Percentiles rank a stretch among this genome's conserved stretches.
These are phyloP conservation scores for Neofusicoccum kwambonambiense DNA, from an alignment of 2,329 filamentous ascomycete genomes.

Conservation along the genomic window DNA sequence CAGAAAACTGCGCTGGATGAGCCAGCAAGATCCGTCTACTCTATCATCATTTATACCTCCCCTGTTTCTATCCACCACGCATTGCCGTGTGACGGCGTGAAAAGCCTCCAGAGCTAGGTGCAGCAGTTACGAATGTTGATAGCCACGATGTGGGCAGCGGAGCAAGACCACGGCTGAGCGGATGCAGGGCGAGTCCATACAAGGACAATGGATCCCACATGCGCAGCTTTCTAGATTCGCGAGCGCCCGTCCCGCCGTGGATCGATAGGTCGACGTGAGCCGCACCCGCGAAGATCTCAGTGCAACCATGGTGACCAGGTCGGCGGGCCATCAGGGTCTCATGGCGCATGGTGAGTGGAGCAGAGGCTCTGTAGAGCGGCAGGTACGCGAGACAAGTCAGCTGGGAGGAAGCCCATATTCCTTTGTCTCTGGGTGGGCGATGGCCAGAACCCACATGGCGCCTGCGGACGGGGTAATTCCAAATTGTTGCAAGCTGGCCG, in stretches of 20 bases:
- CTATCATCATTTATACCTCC: conserved; percentile 3
- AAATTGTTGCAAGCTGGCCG: conserved; percentile 6
- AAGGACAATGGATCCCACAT: conserved; percentile 2
- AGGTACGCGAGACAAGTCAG: conserved; percentile 16
- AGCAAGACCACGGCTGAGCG: not conserved
- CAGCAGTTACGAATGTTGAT: not conserved
- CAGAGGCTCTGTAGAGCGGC: not conserved
- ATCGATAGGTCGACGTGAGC: conserved; percentile 12
- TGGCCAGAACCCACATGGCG: conserved; percentile 3
- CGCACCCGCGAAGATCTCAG: not conserved
- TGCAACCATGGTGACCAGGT: not conserved
- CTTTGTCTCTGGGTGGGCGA: conserved; percentile 5
- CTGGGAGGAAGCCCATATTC: conserved; percentile 3
- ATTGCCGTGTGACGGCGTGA: not conserved
- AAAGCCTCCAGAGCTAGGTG: not conserved
- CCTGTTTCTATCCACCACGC: not conserved
- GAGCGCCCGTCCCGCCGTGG: conserved; percentile 8
- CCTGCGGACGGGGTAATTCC: not conserved
- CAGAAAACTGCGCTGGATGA: not conserved
- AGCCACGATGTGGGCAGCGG: not conserved
- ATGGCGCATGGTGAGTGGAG: not conserved
- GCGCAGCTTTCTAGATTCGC: conserved; percentile 12
- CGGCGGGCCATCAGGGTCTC: conserved; percentile 8
- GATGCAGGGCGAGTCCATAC: not conserved
- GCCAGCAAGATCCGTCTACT: not conserved